A percentile compares a stretch with the other conserved stretches of the same genome.
Conservation (phyloP, 2,329 filamentous ascomycete species). For the Capronia coronata region DNA sequence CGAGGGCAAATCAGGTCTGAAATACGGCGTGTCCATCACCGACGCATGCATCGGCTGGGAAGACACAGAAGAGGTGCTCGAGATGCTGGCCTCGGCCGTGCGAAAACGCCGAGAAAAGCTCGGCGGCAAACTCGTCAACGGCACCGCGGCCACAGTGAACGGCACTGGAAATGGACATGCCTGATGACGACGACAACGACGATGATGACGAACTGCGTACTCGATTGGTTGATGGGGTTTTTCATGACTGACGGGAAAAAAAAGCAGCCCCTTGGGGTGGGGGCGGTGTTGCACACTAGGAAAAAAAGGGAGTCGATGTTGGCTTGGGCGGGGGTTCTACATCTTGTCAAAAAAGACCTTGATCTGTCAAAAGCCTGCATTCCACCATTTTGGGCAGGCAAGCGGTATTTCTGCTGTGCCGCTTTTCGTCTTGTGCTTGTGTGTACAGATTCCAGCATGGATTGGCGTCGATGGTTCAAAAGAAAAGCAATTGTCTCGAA, state of each 20-base stretch:
- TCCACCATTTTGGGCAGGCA: too few species aligned
- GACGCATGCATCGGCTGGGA: slow-evolving; percentile 78
- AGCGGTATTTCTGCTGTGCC: too few species aligned
- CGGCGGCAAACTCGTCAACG: slow-evolving; percentile 13
- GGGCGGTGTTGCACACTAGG: too few species aligned
- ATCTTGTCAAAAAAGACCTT: too few species aligned
- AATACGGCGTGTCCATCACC: slow-evolving; percentile 33
- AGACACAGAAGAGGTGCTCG: slow-evolving; percentile 74
- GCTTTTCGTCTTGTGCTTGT: too few species aligned
- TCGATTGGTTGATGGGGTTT: background rate
- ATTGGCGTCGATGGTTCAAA: too few species aligned
- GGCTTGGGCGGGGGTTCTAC: too few species aligned
- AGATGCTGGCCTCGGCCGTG: slow-evolving; percentile 71
- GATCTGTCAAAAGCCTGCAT: too few species aligned
- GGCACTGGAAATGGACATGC: background rate
- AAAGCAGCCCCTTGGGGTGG: too few species aligned
- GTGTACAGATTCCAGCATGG: too few species aligned
- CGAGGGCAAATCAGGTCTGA: slow-evolving; percentile 31
- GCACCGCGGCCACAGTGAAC: background rate
- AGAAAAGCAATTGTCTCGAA: too few species aligned
- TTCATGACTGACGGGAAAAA: background rate
- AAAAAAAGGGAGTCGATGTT: too few species aligned
- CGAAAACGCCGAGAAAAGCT: slow-evolving; percentile 58
- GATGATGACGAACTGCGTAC: background rate
- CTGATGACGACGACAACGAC: background rate